A percentile compares a stretch with the other conserved stretches of the same genome.
Evolutionary conservation across 192 early-diverging fungal species (phyloP).

Genomic region (Mortierella alpina): DNA sequence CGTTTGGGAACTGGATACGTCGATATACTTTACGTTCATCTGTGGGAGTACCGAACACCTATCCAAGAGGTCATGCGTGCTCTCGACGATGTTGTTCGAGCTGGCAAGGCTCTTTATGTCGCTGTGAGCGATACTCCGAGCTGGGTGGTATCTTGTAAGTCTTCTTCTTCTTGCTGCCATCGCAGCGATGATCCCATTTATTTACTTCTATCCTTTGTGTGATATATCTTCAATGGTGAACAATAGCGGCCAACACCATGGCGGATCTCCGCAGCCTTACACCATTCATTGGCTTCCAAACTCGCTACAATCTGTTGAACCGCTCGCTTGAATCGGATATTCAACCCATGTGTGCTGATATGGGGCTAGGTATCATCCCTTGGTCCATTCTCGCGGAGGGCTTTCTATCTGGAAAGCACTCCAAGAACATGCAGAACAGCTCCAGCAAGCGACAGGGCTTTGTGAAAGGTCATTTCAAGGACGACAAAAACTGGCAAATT

Average conservation of each 20-base stretch:
- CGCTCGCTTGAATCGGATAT: conserved; percentile 49
- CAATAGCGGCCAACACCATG: conserved; percentile 40
- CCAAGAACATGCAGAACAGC: background rate
- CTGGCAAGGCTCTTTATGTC: conserved; percentile 72
- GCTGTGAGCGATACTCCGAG: conserved; percentile 56
- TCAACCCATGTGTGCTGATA: conserved; percentile 48
- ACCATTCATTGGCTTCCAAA: conserved; percentile 46
- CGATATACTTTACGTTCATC: conserved; percentile 60
- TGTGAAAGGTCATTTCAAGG: conserved; percentile 3
- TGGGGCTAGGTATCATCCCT: conserved; percentile 55
- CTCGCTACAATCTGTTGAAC: conserved; percentile 44
- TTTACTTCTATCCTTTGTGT: background rate
- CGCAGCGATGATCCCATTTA: background rate
- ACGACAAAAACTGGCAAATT: conserved; percentile 55
- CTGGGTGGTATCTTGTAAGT: conserved; percentile 66
- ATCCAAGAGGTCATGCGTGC: conserved; percentile 78
- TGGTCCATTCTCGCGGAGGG: conserved; percentile 70
- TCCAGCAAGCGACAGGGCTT: conserved; percentile 17
- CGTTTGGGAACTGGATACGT: conserved; percentile 59
- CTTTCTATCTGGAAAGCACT: conserved; percentile 59
- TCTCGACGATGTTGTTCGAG: conserved; percentile 70
- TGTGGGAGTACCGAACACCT: conserved; percentile 64
- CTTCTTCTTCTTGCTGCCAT: background rate
- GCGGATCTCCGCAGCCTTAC: conserved; percentile 44
- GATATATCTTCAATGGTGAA: background rate